These are phyloP conservation scores for Ammopiptanthus mongolicus DNA, from an alignment of 306 rosid genomes.

Conservation along the genomic window DNA sequence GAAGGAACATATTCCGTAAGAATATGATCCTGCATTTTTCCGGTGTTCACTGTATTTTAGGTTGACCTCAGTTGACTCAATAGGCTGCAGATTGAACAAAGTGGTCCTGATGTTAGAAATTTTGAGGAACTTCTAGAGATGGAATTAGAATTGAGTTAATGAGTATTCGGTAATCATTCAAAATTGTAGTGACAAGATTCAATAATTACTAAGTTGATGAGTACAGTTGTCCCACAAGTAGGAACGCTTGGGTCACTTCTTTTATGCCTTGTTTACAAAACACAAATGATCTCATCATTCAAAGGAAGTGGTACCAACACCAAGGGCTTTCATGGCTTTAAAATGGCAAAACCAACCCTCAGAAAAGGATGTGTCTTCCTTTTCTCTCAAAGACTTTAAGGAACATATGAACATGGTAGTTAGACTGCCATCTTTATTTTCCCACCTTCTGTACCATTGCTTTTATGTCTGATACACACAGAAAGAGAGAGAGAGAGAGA, in stretches of 20 bases:
- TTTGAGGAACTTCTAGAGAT: not conserved
- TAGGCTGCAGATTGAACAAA: not conserved
- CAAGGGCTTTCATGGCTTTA: slow-evolving; percentile 51
- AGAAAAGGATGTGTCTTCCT: slow-evolving; percentile 59
- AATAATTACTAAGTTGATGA: slow-evolving; percentile 36
- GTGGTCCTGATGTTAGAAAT: slow-evolving; percentile 20
- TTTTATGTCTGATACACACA: slow-evolving; percentile 32
- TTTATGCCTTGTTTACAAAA: slow-evolving; percentile 24
- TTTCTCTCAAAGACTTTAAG: slow-evolving; percentile 36
- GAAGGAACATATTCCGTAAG: slow-evolving; percentile 8
- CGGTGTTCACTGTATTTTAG: slow-evolving; percentile 12
- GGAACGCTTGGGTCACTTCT: slow-evolving; percentile 42
- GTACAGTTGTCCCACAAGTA: slow-evolving; percentile 40
- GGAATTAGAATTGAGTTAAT: slow-evolving; percentile 16
- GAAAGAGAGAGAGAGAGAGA: slow-evolving; percentile 2
- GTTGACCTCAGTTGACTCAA: slow-evolving; percentile 24
- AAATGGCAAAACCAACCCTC: slow-evolving; percentile 45
- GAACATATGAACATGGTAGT: slow-evolving; percentile 62
- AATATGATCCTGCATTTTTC: slow-evolving; percentile 16
- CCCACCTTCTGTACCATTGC: slow-evolving; percentile 45
- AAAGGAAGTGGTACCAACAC: slow-evolving; percentile 40
- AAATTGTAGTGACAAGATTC: slow-evolving; percentile 24
- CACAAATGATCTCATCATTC: slow-evolving; percentile 32
- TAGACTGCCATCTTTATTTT: slow-evolving; percentile 54
- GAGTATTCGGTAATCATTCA: slow-evolving; percentile 16